Percentiles rank a stretch among this genome's conserved stretches.
These are phyloP conservation scores for Lasiodiplodia citricola DNA, from an alignment of 2,329 filamentous ascomycete genomes.

Conservation along the genomic window DNA sequence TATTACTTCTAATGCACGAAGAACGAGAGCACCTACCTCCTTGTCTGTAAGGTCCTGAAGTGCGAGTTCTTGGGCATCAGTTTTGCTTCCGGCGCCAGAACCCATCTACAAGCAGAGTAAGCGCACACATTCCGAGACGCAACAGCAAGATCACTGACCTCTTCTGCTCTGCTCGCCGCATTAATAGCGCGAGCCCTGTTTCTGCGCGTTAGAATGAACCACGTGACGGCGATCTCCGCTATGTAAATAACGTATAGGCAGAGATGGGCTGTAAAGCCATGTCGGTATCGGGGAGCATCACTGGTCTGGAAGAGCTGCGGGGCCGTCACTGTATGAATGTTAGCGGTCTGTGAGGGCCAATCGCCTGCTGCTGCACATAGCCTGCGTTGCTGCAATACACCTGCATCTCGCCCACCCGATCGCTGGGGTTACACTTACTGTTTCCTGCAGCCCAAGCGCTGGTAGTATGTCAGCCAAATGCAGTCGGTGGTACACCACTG, in stretches of 20 bases:
- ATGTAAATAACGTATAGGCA: constrained; percentile 28
- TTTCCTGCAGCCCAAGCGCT: not conserved
- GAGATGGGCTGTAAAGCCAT: constrained; percentile 29
- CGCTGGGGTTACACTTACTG: not conserved
- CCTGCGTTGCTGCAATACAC: too few relatives aligned
- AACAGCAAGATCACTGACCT: not conserved
- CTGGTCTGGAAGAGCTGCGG: constrained; percentile 30
- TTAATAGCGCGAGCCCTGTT: constrained; percentile 25
- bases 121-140: not conserved
- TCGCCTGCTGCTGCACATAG: not conserved
- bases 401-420: too few relatives aligned
- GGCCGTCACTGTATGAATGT: constrained; percentile 25
- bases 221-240: constrained; percentile 15
- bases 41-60: constrained; percentile 12
- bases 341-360: not conserved
- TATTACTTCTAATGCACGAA: too few relatives aligned
- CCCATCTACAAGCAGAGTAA: not conserved
- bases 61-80: not conserved
- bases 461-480: not conserved
- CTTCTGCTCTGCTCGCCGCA: not conserved
- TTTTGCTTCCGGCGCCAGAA: not conserved
- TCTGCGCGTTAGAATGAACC: constrained; percentile 26
- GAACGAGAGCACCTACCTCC: not conserved
- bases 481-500: not conserved
- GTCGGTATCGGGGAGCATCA: constrained; percentile 30